phyloP scores from a whole-genome alignment of 192 early-diverging fungal genomes.

The Backusella psychrophila region DNA sequence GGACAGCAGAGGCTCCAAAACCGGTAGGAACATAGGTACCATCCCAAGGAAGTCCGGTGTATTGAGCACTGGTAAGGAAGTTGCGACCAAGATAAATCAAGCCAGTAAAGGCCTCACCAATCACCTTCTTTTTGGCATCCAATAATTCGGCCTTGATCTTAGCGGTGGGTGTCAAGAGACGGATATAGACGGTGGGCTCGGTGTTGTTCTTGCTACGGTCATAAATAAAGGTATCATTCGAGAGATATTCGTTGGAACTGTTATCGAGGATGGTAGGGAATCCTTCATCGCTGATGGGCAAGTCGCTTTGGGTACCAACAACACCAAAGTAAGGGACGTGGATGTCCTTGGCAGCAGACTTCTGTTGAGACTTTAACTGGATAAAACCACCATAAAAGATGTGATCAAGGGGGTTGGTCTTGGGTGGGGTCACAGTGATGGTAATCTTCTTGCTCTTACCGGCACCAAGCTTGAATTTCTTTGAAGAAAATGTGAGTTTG shows the following conservation, averaged over 20 bases:
- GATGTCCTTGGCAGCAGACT: conserved; percentile 13
- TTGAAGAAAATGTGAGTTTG: conserved; percentile 20
- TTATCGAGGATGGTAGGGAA: conserved; percentile 2
- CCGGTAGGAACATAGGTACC: conserved; percentile 17
- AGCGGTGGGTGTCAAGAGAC: conserved; percentile 23
- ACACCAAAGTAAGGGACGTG: conserved; percentile 51
- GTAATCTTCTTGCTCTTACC: conserved; percentile 17
- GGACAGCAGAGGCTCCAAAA: background rate
- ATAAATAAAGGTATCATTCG: conserved; percentile 12
- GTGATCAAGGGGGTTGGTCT: conserved; percentile 30
- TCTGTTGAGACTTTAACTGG: conserved; percentile 26
- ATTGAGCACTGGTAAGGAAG: conserved; percentile 11
- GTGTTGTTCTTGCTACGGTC: conserved; percentile 7
- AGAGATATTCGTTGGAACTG: conserved; percentile 8
- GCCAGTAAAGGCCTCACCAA: conserved; percentile 15
- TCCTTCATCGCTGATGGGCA: conserved; percentile 42
- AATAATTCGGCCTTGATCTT: conserved; percentile 25
- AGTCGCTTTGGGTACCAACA: conserved; percentile 40
- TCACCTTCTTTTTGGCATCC: conserved; percentile 24
- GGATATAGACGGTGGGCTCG: conserved; percentile 11
- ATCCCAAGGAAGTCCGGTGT: conserved; percentile 11
- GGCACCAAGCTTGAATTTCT: conserved; percentile 16
- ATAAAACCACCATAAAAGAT: conserved; percentile 50
- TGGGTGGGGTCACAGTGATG: conserved; percentile 31
- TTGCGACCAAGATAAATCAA: conserved; percentile 25